A percentile compares a stretch with the other conserved stretches of the same genome.
Evolutionary conservation across 495 filamentous ascomycete species (phyloP).

Genomic region (Podospora australis): DNA sequence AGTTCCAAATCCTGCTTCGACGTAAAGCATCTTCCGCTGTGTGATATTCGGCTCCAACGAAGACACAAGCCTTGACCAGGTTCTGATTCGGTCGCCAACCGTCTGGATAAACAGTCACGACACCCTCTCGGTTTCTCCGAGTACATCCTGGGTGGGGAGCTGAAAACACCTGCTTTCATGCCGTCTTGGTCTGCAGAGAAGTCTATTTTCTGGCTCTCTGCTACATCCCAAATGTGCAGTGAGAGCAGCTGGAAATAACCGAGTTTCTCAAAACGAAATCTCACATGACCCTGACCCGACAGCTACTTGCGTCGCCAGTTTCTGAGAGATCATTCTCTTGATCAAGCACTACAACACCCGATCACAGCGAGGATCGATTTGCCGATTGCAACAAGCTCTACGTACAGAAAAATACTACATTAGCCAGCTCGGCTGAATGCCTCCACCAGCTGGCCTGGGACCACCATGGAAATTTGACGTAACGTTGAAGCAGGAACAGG

Average conservation of each 20-base stretch:
- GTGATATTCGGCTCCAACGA: too few relatives aligned
- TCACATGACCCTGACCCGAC: not conserved
- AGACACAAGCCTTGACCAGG: not conserved
- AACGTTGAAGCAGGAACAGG: conserved; percentile 13
- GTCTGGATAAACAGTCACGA: not conserved
- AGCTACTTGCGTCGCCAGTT: not conserved
- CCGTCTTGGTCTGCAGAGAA: not conserved
- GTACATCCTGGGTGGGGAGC: not conserved
- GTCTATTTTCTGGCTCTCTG: too few relatives aligned
- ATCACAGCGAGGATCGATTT: not conserved
- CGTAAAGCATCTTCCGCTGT: too few relatives aligned
- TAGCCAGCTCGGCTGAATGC: conserved; percentile 31
- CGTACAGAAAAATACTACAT: conserved; percentile 9
- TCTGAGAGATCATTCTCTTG: not conserved
- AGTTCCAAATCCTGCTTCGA: too few relatives aligned
- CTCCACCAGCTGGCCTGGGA: not conserved
- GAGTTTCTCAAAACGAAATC: not conserved
- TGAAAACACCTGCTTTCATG: not conserved
- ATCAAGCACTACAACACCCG: too few relatives aligned
- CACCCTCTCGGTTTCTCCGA: not conserved
- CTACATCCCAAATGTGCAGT: not conserved
- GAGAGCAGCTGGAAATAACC: not conserved
- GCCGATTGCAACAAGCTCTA: conserved; percentile 1
- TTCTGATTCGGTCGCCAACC: not conserved
- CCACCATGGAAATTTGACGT: conserved; percentile 5